Evolutionary conservation across 1,284 basidiomycete species (phyloP), one percentile per base, ranked within the genome.

Genomic region (Cryptococcus sp.): DNA sequence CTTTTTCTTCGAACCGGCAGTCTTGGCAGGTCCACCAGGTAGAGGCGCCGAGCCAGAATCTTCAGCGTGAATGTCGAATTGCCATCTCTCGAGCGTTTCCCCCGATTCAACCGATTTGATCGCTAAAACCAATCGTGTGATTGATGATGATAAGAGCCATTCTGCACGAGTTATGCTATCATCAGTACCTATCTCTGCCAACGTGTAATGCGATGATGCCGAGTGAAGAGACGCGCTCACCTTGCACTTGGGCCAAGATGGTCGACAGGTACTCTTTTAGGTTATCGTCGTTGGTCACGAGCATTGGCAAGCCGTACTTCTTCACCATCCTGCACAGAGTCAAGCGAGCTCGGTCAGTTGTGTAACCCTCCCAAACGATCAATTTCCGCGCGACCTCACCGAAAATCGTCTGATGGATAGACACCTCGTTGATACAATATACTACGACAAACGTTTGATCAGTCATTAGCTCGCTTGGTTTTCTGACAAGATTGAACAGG

Each of bases 401-500:
- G 64, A 58, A 99, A 99, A 78, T 99, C 96, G 77, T 99, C 95
- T 0, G 91, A 88, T 1, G 96, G 94, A 75, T 99, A 99, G 29
- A 99, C 91, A 53, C 91, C 92, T 29, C 96, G 85, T 79, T 99
- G 95, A 79, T 96, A 99, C 47, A 99, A 82, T 69, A 99, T 97
- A 19, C 91, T 94, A 70, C 26, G 52, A 34, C 22, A 4, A 47
- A 45, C 62, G 46, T 56, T 5, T 13, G 8, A 10, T 34, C 29
- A 34, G 29, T n/a, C 29, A 34, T 34, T 34, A 7, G 5, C 5
- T 34, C 29, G 8, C 13, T 34, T 10, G 5, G 8, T 34, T 4
- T 13, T 2, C 8, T 5, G 29, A 34, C n/a, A n/a, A n/a, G n/a
- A n/a, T n/a, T n/a, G 8, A 13, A 13, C 2, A 34, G 29, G 2